A percentile compares a stretch with the other conserved stretches of the same genome.
phyloP scores from a whole-genome alignment of 2,329 filamentous ascomycete species.

The Venturia pyrina region DNA sequence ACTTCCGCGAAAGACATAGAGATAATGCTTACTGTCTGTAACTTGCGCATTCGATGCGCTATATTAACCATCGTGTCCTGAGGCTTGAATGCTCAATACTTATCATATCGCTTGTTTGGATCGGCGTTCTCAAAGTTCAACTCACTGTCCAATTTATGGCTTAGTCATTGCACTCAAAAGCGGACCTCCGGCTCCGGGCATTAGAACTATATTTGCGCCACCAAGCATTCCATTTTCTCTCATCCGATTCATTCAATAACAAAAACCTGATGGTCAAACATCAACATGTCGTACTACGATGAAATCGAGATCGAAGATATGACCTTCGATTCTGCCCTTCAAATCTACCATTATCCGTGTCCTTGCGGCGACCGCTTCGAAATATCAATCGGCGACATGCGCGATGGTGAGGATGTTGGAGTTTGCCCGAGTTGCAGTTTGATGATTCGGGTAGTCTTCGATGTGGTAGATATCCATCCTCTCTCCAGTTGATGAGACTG shows the following conservation, averaged over 20 bases:
- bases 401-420: slow-evolving; percentile 87
- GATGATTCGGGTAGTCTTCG: slow-evolving; percentile 93
- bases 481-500: not conserved
- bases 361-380: slow-evolving; percentile 96
- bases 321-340: slow-evolving; percentile 71
- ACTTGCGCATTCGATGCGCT: slow-evolving; percentile 61
- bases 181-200: too few species aligned
- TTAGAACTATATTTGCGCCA: too few species aligned
- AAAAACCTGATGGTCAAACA: not conserved
- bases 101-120: too few species aligned
- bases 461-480: slow-evolving; percentile 46
- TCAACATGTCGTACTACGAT: slow-evolving; percentile 67
- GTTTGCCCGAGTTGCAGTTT: slow-evolving; percentile 95
- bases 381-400: slow-evolving; percentile 73
- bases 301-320: slow-evolving; percentile 99
- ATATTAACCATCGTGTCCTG: slow-evolving; percentile 41
- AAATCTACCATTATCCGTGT: slow-evolving; percentile 93
- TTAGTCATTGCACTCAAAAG: too few species aligned
- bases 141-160: too few species aligned
- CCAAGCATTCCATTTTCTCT: not conserved
- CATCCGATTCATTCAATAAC: not conserved
- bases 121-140: too few species aligned
- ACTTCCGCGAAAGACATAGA: slow-evolving; percentile 12
- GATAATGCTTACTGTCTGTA: slow-evolving; percentile 53
- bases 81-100: not conserved